Base-by-base conservation (phyloP, 1,284 basidiomycete species). In the Gymnopus androsaceus region DNA sequence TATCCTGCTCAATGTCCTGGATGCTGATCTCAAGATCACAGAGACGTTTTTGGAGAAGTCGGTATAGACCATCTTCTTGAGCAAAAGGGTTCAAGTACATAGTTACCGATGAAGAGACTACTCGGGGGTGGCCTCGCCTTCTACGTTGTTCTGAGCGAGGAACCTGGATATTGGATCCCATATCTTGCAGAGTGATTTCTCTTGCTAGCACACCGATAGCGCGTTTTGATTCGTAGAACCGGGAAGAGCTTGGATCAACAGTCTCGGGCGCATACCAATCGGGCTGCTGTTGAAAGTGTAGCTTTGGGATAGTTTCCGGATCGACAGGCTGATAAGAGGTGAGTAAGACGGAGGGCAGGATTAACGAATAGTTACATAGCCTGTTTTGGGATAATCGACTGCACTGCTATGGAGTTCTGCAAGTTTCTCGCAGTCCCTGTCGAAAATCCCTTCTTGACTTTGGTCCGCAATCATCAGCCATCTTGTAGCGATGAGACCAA, bases 381-480 rank as follows among this genome's bases (percentile, higher is more conserved):
- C 85, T 58, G 77, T 85, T 70, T 84, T 85, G 3, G 77, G 82
- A 64, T 81, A 93, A 73, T 88, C 88, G 1, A 86, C 88, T 23
- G 84, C 87, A 60, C 84, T 75, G 62, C 89, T 83, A 66, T 89
- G 90, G 21, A 89, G 70, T 42, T 78, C 71, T 0, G 90, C 83
- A 14, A 94, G 73, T 52, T 59, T 73, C 12, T 87, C 60, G 64
- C 92, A 94, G 33, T 80, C 77, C 0, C 67, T 63, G 64, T 91
- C 79, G 23, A 81, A 71, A 33, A 87, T 84, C 11, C 81, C 80
- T 28, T 74, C 34, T 0, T 60, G 59, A 37, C 79, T 82, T 62
- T 83, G 80, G 64, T 94, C 92, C 0, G 88, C 84, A 33, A 89
- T 84, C 36, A 84, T 73, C 11, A 85, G 67, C 82, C 83, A 85